These are phyloP conservation scores for Herpetomonas samuelpessoai DNA, from an alignment of 208 protist genomes.

Conservation along the genomic window DNA sequence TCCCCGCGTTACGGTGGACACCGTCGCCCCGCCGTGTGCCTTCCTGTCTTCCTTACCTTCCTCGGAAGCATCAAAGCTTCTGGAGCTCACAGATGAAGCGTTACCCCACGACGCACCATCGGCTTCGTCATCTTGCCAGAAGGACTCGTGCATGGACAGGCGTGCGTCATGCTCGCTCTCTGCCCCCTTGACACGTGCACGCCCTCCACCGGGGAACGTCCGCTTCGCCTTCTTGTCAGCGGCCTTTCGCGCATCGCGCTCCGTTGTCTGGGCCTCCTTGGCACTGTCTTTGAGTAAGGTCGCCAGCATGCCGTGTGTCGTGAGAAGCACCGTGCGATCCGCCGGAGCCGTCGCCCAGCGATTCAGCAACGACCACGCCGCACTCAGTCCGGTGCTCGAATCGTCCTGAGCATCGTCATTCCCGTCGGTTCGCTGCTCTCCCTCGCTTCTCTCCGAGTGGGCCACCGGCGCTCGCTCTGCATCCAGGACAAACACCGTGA, in stretches of 20 bases:
- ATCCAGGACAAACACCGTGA: slow-evolving; percentile 9
- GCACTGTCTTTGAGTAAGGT: slow-evolving; percentile 1
- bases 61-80: no score
- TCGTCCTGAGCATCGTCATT: no score
- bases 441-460: no score
- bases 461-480: no score
- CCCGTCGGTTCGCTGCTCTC: no score
- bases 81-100: slow-evolving; percentile 1
- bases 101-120: neutral
- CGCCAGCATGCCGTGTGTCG: slow-evolving; percentile 1
- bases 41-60: slow-evolving; percentile 2
- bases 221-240: neutral
- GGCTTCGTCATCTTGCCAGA: slow-evolving; percentile 12
- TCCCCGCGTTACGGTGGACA: no score
- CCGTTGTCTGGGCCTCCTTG: no score
- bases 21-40: no score
- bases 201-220: no score
- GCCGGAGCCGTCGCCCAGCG: neutral
- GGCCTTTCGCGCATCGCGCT: no score
- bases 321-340: slow-evolving; percentile 1
- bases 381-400: no score
- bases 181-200: neutral
- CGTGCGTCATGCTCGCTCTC: neutral
- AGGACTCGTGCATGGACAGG: slow-evolving; percentile 5
- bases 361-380: no score